These are phyloP conservation scores for Pythium diclinum DNA, from an alignment of 352 stramenopile genomes.

Conservation along the genomic window DNA sequence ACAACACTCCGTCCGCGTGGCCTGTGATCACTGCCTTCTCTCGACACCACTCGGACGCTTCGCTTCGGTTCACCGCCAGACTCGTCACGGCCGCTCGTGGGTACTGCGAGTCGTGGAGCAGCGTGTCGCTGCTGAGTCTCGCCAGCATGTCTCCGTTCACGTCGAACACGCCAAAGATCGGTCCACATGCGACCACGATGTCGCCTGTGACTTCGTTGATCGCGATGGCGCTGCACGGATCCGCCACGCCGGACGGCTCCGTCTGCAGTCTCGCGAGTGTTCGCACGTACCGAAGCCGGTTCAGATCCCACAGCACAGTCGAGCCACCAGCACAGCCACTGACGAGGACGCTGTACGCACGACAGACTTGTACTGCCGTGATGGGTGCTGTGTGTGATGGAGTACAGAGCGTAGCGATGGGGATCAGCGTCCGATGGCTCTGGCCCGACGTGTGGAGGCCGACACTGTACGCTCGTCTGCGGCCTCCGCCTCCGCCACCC, in stretches of 20 bases:
- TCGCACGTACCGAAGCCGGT: constrained; percentile 53
- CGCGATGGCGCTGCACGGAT: constrained; percentile 41
- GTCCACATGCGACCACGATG: constrained; percentile 47
- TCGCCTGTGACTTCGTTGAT: constrained; percentile 71
- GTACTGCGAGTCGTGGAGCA: constrained; percentile 43
- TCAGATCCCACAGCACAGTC: constrained; percentile 69
- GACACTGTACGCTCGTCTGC: constrained; percentile 33
- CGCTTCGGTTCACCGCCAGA: constrained; percentile 46
- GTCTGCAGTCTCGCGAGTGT: constrained; percentile 29
- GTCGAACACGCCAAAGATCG: constrained; percentile 59
- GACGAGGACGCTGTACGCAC: constrained; percentile 60
- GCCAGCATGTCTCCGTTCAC: constrained; percentile 59
- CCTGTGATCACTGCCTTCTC: constrained; percentile 68
- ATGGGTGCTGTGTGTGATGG: constrained; percentile 38
- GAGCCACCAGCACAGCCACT: constrained; percentile 55
- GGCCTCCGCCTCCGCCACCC: neutral
- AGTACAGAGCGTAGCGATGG: constrained; percentile 43
- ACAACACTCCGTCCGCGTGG: constrained; percentile 56
- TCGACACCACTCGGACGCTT: constrained; percentile 50
- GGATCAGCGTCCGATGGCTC: constrained; percentile 39
- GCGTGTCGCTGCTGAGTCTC: constrained; percentile 41
- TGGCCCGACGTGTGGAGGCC: constrained; percentile 26
- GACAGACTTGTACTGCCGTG: constrained; percentile 53
- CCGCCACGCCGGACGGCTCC: constrained; percentile 9
- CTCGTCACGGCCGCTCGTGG: constrained; percentile 39